Percentiles rank a stretch among this genome's conserved stretches.
Evolutionary conservation across 2,329 filamentous ascomycete species (phyloP).

Genomic region (Hypoxylon sp.): DNA sequence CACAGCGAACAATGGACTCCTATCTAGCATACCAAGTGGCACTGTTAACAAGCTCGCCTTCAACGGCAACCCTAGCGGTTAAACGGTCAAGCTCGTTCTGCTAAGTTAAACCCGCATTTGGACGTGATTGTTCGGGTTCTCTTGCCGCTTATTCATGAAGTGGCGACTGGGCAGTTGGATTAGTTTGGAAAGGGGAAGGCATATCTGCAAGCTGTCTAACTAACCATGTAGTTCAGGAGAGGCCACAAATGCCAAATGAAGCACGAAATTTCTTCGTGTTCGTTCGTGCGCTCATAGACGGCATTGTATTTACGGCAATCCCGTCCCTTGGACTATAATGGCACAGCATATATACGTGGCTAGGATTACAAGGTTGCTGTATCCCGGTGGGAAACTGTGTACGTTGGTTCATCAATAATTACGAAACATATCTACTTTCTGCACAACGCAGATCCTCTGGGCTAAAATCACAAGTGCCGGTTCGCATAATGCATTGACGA

Average conservation of each 20-base stretch:
- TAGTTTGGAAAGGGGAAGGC: neutral
- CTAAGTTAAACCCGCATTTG: neutral
- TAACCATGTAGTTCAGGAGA: constrained; percentile 1
- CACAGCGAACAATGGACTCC: constrained; percentile 58
- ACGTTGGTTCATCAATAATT: constrained; percentile 6
- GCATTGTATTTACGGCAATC: neutral
- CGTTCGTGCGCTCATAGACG: constrained; percentile 2
- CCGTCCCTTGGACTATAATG: constrained; percentile 1
- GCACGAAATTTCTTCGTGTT: neutral
- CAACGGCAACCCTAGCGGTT: constrained; percentile 51
- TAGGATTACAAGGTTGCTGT: neutral
- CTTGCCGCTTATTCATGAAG: neutral
- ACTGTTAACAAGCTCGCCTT: constrained; percentile 57
- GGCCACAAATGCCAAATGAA: neutral
- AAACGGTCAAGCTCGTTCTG: constrained; percentile 4
- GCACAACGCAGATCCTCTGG: neutral
- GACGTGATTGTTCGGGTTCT: constrained; percentile 1
- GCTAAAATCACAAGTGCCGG: constrained; percentile 13
- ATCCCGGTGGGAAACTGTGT: constrained; percentile 9
- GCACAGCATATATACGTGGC: constrained; percentile 1
- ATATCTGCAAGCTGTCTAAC: neutral
- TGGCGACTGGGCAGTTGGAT: neutral
- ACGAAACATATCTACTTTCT: constrained; percentile 7
- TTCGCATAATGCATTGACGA: constrained; percentile 2
- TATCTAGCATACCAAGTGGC: constrained; percentile 56